A percentile compares a stretch with the other conserved stretches of the same genome.
These are phyloP conservation scores for Tuber borchii DNA, from an alignment of 495 filamentous ascomycete species.

Conservation along the genomic window DNA sequence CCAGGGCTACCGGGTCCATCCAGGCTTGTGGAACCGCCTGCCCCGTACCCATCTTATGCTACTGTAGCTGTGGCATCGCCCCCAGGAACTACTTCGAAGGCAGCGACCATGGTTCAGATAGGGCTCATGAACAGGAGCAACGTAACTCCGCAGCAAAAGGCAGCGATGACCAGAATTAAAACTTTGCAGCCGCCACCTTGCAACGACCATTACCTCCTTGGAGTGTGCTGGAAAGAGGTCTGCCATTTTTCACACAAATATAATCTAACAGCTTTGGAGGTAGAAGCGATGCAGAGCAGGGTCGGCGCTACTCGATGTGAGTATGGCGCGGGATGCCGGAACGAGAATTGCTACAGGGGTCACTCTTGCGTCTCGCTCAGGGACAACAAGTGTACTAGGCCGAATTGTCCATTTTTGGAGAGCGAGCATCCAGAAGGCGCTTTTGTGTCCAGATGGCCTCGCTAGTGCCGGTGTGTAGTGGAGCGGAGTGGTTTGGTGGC, in stretches of 20 bases:
- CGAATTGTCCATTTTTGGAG: slow-evolving; percentile 32
- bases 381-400: slow-evolving; percentile 25
- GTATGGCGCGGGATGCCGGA: slow-evolving; percentile 32
- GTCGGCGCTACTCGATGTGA: slow-evolving; percentile 38
- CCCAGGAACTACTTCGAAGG: not conserved
- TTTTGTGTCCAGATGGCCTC: not conserved
- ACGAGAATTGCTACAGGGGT: slow-evolving; percentile 38
- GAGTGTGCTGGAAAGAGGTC: slow-evolving; percentile 32
- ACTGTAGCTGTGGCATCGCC: slow-evolving; percentile 18
- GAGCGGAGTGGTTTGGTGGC: not conserved
- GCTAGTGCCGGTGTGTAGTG: not conserved
- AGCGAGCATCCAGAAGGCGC: slow-evolving; percentile 29
- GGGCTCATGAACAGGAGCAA: not conserved
- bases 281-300: slow-evolving; percentile 34
- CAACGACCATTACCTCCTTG: slow-evolving; percentile 39
- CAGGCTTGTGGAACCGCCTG: not conserved
- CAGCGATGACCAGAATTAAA: slow-evolving; percentile 31
- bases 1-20: not conserved
- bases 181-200: slow-evolving; percentile 33
- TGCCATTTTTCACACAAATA: slow-evolving; percentile 38
- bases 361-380: slow-evolving; percentile 24
- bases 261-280: slow-evolving; percentile 24
- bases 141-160: slow-evolving; percentile 24
- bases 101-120: not conserved
- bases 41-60: slow-evolving; percentile 21